A percentile compares a stretch with the other conserved stretches of the same genome.
Evolutionary conservation across 2,329 filamentous ascomycete species (phyloP).

Genomic region (Metarhizium anisopliae): DNA sequence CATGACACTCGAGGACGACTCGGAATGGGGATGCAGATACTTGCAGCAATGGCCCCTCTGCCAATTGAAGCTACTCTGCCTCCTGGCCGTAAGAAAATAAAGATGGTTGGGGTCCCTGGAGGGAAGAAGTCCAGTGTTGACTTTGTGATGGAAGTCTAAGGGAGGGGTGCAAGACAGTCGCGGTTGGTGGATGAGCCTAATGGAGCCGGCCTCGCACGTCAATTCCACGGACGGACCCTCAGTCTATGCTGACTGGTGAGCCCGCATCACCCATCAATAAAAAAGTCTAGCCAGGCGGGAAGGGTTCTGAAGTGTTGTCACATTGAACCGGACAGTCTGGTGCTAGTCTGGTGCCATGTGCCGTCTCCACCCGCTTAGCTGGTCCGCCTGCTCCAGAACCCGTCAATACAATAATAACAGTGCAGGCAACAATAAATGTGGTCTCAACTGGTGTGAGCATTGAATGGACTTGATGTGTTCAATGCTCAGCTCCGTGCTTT

Average conservation of each 20-base stretch:
- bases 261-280: too few species aligned
- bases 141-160: not conserved
- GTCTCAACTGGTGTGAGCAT: too few species aligned
- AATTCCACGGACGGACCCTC: too few species aligned
- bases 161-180: slow-evolving; percentile 2
- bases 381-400: too few species aligned
- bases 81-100: not conserved
- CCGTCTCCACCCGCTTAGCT: not conserved
- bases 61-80: not conserved
- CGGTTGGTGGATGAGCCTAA: not conserved
- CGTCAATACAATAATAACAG: too few species aligned
- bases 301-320: too few species aligned
- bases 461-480: too few species aligned
- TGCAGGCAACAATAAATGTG: too few species aligned
- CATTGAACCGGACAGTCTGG: too few species aligned
- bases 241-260: too few species aligned
- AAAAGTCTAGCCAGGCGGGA: too few species aligned
- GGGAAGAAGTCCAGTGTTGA: not conserved
- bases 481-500: not conserved
- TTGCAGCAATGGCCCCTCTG: not conserved
- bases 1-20: not conserved
- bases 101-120: not conserved
- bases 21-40: not conserved
- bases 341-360: not conserved
- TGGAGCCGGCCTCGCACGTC: not conserved